A percentile compares a stretch with the other conserved stretches of the same genome.
Evolutionary conservation across 2,329 filamentous ascomycete species (phyloP).

Genomic region (Cadophora gregata): DNA sequence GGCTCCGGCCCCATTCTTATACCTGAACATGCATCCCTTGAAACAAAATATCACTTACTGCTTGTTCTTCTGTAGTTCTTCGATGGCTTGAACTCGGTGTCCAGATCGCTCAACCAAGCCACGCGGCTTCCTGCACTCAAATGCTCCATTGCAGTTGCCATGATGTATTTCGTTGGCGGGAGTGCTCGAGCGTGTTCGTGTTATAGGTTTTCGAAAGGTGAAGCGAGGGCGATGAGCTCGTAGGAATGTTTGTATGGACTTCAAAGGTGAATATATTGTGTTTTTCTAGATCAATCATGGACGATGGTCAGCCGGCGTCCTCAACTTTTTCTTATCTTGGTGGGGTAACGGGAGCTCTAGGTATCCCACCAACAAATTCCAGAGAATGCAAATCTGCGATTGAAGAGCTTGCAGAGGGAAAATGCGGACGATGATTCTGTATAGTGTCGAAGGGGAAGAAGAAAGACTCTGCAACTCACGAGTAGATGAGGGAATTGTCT

Average conservation of each 20-base stretch:
- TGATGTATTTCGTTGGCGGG: slow-evolving; percentile 31
- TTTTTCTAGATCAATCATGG: slow-evolving; percentile 9
- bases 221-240: not conserved
- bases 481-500: slow-evolving; percentile 16
- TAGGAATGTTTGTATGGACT: slow-evolving; percentile 10
- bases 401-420: not conserved
- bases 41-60: slow-evolving; percentile 70
- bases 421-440: not conserved
- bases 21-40: slow-evolving; percentile 47
- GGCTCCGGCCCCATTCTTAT: not conserved
- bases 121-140: slow-evolving; percentile 71
- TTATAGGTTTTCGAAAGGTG: slow-evolving; percentile 2
- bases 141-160: slow-evolving; percentile 79
- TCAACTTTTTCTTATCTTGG: slow-evolving; percentile 26
- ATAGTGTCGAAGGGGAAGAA: not conserved
- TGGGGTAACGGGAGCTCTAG: slow-evolving; percentile 26
- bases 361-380: slow-evolving; percentile 12
- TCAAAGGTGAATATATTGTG: not conserved
- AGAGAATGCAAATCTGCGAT: not conserved
- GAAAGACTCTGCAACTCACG: slow-evolving; percentile 15
- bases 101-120: slow-evolving; percentile 52
- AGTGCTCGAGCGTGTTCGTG: slow-evolving; percentile 2
- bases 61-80: slow-evolving; percentile 95
- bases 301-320: slow-evolving; percentile 22
- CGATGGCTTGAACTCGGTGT: slow-evolving; percentile 84